These are phyloP conservation scores for Postia placenta DNA, from an alignment of 768 basidiomycete species.

Conservation along the genomic window DNA sequence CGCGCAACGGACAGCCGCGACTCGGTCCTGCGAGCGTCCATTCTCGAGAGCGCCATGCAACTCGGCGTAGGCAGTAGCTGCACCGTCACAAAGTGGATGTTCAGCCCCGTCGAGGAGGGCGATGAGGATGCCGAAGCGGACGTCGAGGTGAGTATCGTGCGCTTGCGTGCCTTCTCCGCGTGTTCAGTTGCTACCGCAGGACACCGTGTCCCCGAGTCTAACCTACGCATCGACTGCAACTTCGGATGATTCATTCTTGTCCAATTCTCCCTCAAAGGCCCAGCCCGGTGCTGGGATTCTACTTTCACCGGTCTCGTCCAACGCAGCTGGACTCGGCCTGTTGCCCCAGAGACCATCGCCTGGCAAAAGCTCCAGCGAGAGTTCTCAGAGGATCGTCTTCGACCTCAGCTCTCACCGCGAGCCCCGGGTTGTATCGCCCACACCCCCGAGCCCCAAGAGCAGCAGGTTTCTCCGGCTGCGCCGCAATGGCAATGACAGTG, in stretches of 20 bases:
- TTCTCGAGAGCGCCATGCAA: slow-evolving; percentile 66
- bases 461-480: slow-evolving; percentile 38
- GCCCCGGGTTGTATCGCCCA: slow-evolving; percentile 11
- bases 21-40: slow-evolving; percentile 63
- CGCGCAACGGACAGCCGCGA: slow-evolving; percentile 31
- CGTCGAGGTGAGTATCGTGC: slow-evolving; percentile 24
- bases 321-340: background rate
- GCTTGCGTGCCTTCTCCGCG: background rate
- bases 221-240: slow-evolving; percentile 36
- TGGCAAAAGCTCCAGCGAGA: slow-evolving; percentile 9
- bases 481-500: slow-evolving; percentile 46
- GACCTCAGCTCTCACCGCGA: slow-evolving; percentile 25
- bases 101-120: slow-evolving; percentile 51
- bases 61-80: slow-evolving; percentile 56
- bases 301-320: slow-evolving; percentile 6
- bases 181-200: slow-evolving; percentile 7
- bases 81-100: slow-evolving; percentile 67
- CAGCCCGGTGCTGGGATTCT: slow-evolving; percentile 18
- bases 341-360: slow-evolving; percentile 9
- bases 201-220: slow-evolving; percentile 25
- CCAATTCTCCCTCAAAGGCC: slow-evolving; percentile 13
- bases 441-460: slow-evolving; percentile 15
- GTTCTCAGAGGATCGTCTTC: slow-evolving; percentile 18
- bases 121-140: slow-evolving; percentile 44
- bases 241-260: slow-evolving; percentile 36